Base-by-base conservation (phyloP, 192 early-diverging fungal genomes). In the Coemansia aciculifera region DNA sequence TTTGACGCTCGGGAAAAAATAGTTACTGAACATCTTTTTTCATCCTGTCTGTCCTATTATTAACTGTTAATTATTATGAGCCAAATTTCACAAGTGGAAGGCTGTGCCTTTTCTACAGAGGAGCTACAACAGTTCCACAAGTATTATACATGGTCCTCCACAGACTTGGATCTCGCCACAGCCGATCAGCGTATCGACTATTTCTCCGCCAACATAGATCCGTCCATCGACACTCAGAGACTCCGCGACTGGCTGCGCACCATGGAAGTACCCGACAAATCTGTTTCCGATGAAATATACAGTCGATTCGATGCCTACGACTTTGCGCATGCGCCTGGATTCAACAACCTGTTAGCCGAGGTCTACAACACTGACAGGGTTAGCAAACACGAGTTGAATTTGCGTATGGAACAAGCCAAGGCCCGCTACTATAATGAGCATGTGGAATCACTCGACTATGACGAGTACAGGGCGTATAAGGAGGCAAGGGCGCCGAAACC, bases 61-160 rank as follows among this genome's bases (percentile, higher is more conserved):
- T 51, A 5, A 3, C n/a, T 56, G 23, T 29, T 24, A 43, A 3
- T 43, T 59, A 44, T 44, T 31, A 57, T 57, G 39, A 39, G 65
- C 42, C 32, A 69, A 34, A 81, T 81, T 40, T 40, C 78, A 1
- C 73, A 81, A 42, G 78, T 81, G 17, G 70, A 81, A 1, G 79
- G 79, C 32, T 81, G 79, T 27, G 39, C 24, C 17, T 81, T 81
- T 42, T 70, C 67, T 3, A 73, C 79, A 10, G 70, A 69, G 29
- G 79, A 81, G 68, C 74, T 81, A n/a, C 74, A 76, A 67, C 79
- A 40, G 64, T 81, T 76, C 68, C 79, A 81, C 49, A 10, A 42
- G 10, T 81, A 70, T 67, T 81, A 70, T 71, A 69, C 66, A 15
- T 81, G 73, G 73, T 15, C 43, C 2, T 39, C 66, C 2, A 40